phyloP scores from a whole-genome alignment of 495 filamentous ascomycete genomes.

The Astrocystis sublimbata region DNA sequence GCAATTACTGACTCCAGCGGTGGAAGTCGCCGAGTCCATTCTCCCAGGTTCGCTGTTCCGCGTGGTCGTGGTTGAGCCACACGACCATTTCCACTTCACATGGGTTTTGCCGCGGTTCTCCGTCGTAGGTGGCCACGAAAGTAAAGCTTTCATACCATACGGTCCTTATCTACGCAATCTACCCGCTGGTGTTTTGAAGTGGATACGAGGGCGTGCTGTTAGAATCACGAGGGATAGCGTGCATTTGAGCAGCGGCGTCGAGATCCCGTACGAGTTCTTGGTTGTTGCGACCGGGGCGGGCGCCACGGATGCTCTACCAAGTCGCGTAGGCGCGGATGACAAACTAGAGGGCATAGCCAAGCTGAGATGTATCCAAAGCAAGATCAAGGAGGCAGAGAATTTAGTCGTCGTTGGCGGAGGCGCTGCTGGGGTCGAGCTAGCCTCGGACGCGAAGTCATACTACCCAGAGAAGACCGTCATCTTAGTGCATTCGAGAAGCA shows the following conservation, averaged over 20 bases:
- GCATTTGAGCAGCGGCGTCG: constrained; percentile 28
- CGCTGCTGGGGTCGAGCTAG: constrained; percentile 62
- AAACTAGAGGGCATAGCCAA: constrained; percentile 51
- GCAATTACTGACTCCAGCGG: no score
- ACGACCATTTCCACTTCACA: constrained; percentile 59
- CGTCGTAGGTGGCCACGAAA: constrained; percentile 43
- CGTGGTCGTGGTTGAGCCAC: constrained; percentile 58
- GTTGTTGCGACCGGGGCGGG: constrained; percentile 53
- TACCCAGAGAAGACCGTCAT: constrained; percentile 60
- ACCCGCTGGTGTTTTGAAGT: constrained; percentile 30
- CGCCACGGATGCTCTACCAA: constrained; percentile 53
- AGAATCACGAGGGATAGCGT: constrained; percentile 28
- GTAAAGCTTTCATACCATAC: constrained; percentile 55
- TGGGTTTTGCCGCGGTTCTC: constrained; percentile 57
- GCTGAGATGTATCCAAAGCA: constrained; percentile 37
- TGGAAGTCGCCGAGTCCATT: constrained; percentile 48
- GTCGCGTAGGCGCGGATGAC: constrained; percentile 46
- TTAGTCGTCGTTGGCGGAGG: constrained; percentile 62
- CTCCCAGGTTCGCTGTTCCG: constrained; percentile 47
- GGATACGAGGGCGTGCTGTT: constrained; percentile 40
- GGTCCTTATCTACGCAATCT: constrained; percentile 30
- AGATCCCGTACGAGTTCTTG: constrained; percentile 58
- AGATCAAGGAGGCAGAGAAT: constrained; percentile 40
- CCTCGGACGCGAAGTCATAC: constrained; percentile 58
- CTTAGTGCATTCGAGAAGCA: constrained; percentile 57